phyloP scores from a whole-genome alignment of 2,329 filamentous ascomycete genomes.

The Metarhizium humberi region DNA sequence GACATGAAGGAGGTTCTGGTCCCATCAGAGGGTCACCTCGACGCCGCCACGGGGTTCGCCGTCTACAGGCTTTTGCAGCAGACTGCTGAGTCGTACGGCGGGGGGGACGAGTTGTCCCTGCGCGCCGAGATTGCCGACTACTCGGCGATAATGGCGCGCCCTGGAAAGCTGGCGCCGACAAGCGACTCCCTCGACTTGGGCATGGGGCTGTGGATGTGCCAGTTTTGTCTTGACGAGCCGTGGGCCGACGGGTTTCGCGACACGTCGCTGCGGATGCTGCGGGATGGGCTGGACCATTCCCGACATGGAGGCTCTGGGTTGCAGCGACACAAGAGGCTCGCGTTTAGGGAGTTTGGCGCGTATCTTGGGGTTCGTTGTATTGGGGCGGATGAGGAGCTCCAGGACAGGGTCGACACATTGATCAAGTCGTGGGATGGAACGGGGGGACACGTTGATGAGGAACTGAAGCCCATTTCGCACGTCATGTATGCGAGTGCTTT shows the following conservation, averaged over 20 bases:
- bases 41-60: slow-evolving; percentile 45
- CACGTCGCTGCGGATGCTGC: slow-evolving; percentile 18
- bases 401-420: slow-evolving; percentile 15
- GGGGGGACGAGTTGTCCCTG: slow-evolving; percentile 15
- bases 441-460: slow-evolving; percentile 22
- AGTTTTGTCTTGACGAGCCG: slow-evolving; percentile 37
- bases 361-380: slow-evolving; percentile 37
- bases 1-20: slow-evolving; percentile 39
- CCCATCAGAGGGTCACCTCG: slow-evolving; percentile 42
- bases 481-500: slow-evolving; percentile 49
- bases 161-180: slow-evolving; percentile 32
- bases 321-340: slow-evolving; percentile 20
- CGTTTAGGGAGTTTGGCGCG: slow-evolving; percentile 46
- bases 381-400: slow-evolving; percentile 22
- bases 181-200: slow-evolving; percentile 46
- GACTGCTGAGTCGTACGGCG: slow-evolving; percentile 20
- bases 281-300: slow-evolving; percentile 8
- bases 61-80: slow-evolving; percentile 38
- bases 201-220: slow-evolving; percentile 49
- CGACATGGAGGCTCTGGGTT: slow-evolving; percentile 5
- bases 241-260: slow-evolving; percentile 34
- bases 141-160: slow-evolving; percentile 31
- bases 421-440: slow-evolving; percentile 25
- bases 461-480: slow-evolving; percentile 42
- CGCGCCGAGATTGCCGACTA: slow-evolving; percentile 44